Conservation (phyloP, 306 rosid genomes). For the Quercus mongolica region DNA sequence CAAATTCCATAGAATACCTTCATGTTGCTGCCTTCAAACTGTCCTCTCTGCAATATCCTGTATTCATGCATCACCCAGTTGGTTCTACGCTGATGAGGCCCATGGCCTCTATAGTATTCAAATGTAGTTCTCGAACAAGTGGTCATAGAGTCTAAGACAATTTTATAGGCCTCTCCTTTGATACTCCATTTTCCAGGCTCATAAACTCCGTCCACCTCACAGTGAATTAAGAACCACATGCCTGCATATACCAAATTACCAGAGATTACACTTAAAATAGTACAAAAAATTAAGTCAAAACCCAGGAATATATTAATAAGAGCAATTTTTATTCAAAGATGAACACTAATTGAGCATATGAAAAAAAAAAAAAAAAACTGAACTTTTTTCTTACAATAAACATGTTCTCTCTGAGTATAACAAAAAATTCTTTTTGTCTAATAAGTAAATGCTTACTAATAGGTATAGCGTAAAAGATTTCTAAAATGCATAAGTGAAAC, state of each 20-base stretch:
- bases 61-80: slow-evolving; percentile 30
- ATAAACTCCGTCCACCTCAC: too few relatives aligned
- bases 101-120: slow-evolving; percentile 24
- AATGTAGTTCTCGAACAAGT: slow-evolving; percentile 28
- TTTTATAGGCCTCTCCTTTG: too few relatives aligned
- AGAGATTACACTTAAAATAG: background rate
- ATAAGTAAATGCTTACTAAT: background rate
- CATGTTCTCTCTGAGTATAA: background rate
- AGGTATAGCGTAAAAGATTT: too few relatives aligned
- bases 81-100: slow-evolving; percentile 17
- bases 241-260: too few relatives aligned
- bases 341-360: background rate
- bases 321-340: background rate
- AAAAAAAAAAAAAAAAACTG: background rate
- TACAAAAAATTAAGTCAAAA: background rate
- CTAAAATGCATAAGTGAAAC: too few relatives aligned
- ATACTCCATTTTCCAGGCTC: too few relatives aligned
- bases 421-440: background rate
- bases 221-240: too few relatives aligned
- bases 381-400: background rate
- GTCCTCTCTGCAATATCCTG: slow-evolving; percentile 14
- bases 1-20: slow-evolving; percentile 26
- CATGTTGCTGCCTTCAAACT: background rate
- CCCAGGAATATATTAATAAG: background rate
- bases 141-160: background rate